Base-by-base conservation (phyloP, 2,329 filamentous ascomycete genomes). In the Colletotrichum sp. region DNA sequence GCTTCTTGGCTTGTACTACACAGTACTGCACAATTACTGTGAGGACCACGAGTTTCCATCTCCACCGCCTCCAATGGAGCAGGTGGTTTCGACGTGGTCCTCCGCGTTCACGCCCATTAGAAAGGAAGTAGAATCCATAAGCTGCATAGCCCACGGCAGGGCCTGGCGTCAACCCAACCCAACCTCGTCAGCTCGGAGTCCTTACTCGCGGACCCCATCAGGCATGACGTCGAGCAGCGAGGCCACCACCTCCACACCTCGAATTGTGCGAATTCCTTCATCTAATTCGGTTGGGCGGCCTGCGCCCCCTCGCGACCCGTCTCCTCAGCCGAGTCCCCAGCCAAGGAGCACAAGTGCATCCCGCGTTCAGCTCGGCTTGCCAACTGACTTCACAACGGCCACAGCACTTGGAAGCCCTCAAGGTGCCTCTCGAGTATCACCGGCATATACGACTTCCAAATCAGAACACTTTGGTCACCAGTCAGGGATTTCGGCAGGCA, bases 1-100 rank as follows among this genome's bases (percentile, higher is more conserved):
- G 62, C 87, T 97, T 67, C 90, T 97, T 7, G 95, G 92, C 0
- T 89, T 96, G 76, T 92, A 95, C 79, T 97, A 97, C 84, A 97
- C 95, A 1, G 89, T 92, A 6, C 86, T 96, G 8, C 92, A 96
- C 81, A 91, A 90, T 72, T 97, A 94, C 83, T 95, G 93, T 78
- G 88, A 92, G 78, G 90, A 93, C 34, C 88, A 92, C 78, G 88
- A 90, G 7, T 93, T 96, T 79, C 93, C 93, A 0, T 93, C 93
- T 61, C 93, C 94, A 2, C 89, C 94, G 13, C 93, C 94, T 4
- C 90, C 93, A 18, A 93, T 96, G 87, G 91, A 93, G 30, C 90
- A 94, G 66, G 91, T 97, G 8, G 87, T 96, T 73, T 87, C 90
- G 7, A 84, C 88, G 58, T 97, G 93, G 92, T 90, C 93, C 66